Evolutionary conservation across 1,139 yeast species (phyloP), one percentile per base, ranked within the genome.

Genomic region (Candida mesenterica): DNA sequence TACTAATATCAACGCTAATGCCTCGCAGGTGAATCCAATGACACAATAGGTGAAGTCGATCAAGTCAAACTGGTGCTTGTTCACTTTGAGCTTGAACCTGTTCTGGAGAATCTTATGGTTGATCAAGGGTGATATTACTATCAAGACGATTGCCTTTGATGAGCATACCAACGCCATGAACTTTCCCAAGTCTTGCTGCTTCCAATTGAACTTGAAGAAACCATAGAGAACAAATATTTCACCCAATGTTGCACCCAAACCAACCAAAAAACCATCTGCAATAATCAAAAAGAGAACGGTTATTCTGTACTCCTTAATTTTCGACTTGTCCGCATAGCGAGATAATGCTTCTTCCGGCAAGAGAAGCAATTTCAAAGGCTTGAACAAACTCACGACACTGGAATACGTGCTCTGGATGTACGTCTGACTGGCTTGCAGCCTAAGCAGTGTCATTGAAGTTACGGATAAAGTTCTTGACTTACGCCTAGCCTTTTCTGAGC

Each of bases 171-270:
- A 40, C 0, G 90, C 77, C 40, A 86, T 57, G 39, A 77, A 69
- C 41, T 72, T 70, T 5, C 92, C 89, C 22, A 82, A 59, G 33
- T 74, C 73, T 3, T 64, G 71, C 15, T 86, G 70, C 2, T 62
- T 61, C 87, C 94, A 82, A 15, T 68, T 49, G 55, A 78, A 85
- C 28, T 51, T 55, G 50, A 69, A 78, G 20, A 82, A 75, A 0
- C 82, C 75, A 49, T 77, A 85, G 22, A 86, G 60, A 1, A 82
- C 55, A 13, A 75, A 44, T 1, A 81, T 59, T 15, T 75, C 73
- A 7, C 72, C 71, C 18, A 70, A 42, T 2, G 76, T 39, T 4
- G 28, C 28, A 10, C 34, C 61, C 17, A 69, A 43, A 5, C 69
- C 53, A 18, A 65, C 50, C 28, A 72, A 39, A 10, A 75, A 35